A percentile compares a stretch with the other conserved stretches of the same genome.
Conservation (phyloP, 208 protist genomes). For the Trichomonas tenax region DNA sequence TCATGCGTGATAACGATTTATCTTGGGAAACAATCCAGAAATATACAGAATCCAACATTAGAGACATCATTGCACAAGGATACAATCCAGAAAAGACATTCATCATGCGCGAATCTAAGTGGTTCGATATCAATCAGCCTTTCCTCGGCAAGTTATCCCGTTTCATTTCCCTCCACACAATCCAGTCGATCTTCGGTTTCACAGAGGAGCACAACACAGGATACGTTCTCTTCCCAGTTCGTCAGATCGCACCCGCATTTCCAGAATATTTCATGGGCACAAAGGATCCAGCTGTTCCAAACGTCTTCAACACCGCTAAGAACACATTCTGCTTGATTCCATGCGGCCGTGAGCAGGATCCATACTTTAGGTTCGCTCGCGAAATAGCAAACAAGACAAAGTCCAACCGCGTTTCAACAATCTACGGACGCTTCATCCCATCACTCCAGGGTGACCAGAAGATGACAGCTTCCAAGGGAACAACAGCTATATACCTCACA, state of each 20-base stretch:
- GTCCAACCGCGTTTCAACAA: not conserved
- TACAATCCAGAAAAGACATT: slow-evolving; percentile 15
- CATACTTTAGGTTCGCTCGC: slow-evolving; percentile 2
- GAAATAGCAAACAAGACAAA: not conserved
- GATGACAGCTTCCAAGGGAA: slow-evolving; percentile 5
- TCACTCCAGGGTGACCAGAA: not conserved
- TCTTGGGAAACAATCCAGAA: not conserved
- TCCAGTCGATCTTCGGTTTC: slow-evolving; percentile 13
- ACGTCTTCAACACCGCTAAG: not conserved
- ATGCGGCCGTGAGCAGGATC: slow-evolving; percentile 23
- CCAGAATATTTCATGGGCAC: not conserved
- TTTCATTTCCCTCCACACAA: not conserved
- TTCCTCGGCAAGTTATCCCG: not conserved
- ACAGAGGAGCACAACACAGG: not conserved
- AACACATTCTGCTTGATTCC: slow-evolving; percentile 18
- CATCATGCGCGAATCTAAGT: not conserved
- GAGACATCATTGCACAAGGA: slow-evolving; percentile 21
- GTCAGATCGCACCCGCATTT: not conserved
- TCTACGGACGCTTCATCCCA: slow-evolving; percentile 15
- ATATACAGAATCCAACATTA: not conserved
- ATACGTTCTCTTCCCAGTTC: not conserved
- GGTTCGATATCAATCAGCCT: slow-evolving; percentile 9
- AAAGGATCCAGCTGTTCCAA: too few relatives aligned
- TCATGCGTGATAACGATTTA: slow-evolving; percentile 67
- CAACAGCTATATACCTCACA: slow-evolving; percentile 4